Evolutionary conservation across 1,139 yeast species (phyloP).

Genomic region (Candida dubliniensis): DNA sequence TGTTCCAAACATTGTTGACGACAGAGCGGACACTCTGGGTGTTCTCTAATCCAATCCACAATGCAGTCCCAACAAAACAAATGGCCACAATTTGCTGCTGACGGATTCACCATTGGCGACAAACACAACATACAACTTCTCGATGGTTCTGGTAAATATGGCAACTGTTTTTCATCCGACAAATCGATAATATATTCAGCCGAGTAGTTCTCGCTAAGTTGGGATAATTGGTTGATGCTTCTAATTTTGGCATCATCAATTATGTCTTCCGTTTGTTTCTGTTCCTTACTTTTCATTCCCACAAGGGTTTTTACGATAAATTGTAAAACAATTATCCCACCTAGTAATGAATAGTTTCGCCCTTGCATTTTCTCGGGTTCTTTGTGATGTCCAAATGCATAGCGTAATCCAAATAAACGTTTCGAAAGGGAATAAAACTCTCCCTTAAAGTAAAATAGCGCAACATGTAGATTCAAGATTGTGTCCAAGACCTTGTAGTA

Average conservation of each 20-base stretch:
- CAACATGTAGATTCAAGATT: constrained; percentile 67
- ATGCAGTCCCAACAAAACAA: constrained; percentile 91
- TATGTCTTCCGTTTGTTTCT: constrained; percentile 15
- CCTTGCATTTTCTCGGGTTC: constrained; percentile 43
- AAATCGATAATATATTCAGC: constrained; percentile 43
- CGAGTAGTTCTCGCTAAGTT: constrained; percentile 16
- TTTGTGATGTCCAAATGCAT: constrained; percentile 67
- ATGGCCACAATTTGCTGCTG: constrained; percentile 91
- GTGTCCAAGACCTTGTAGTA: constrained; percentile 51
- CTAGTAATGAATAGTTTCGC: constrained; percentile 78
- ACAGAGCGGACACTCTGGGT: constrained; percentile 90
- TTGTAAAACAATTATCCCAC: constrained; percentile 66
- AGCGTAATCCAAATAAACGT: constrained; percentile 75
- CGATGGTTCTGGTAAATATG: constrained; percentile 69
- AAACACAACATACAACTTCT: constrained; percentile 84
- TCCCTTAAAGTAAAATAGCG: constrained; percentile 79
- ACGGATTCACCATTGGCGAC: constrained; percentile 75
- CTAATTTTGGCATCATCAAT: constrained; percentile 13
- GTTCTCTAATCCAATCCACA: constrained; percentile 84
- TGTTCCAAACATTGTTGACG: constrained; percentile 75
- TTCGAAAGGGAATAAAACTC: constrained; percentile 76
- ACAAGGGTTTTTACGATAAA: constrained; percentile 48
- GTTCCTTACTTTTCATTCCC: constrained; percentile 31
- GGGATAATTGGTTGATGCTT: constrained; percentile 23
- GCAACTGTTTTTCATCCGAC: constrained; percentile 54